Percentiles rank a stretch among this genome's conserved stretches.
These are phyloP conservation scores for Onygenales sp. DNA, from an alignment of 2,329 filamentous ascomycete species.

Conservation along the genomic window DNA sequence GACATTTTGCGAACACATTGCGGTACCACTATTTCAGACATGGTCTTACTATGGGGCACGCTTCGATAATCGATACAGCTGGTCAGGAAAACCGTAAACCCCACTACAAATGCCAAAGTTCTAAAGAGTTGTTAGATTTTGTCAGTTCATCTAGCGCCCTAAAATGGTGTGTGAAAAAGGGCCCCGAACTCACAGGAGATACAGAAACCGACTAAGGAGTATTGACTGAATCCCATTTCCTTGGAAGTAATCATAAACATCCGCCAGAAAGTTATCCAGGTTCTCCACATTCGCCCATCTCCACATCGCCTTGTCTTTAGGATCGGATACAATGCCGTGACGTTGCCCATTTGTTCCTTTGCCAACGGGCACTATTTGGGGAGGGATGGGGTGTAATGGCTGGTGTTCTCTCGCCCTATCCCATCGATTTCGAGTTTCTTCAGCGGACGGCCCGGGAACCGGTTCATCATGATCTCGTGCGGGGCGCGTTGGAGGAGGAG, in stretches of 20 bases:
- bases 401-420: slow-evolving; percentile 38
- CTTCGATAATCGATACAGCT: slow-evolving; percentile 78
- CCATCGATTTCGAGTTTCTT: slow-evolving; percentile 39
- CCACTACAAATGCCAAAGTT: slow-evolving; percentile 72
- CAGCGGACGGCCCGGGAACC: slow-evolving; percentile 34
- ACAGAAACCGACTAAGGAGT: slow-evolving; percentile 59
- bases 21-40: slow-evolving; percentile 54
- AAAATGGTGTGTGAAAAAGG: neutral
- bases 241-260: slow-evolving; percentile 78
- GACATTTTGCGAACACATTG: slow-evolving; percentile 71
- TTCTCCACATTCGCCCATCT: slow-evolving; percentile 88
- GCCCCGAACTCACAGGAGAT: slow-evolving; percentile 54
- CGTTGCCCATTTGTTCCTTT: neutral
- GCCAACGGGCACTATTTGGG: neutral
- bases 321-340: slow-evolving; percentile 36
- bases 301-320: slow-evolving; percentile 76
- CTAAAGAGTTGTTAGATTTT: slow-evolving; percentile 31
- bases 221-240: slow-evolving; percentile 82
- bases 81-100: slow-evolving; percentile 71
- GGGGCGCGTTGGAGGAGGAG: slow-evolving; percentile 11
- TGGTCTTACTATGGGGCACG: slow-evolving; percentile 55
- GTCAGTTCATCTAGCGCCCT: neutral
- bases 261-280: slow-evolving; percentile 74
- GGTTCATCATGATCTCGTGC: slow-evolving; percentile 9
- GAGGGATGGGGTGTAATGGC: slow-evolving; percentile 17